These are phyloP conservation scores for Barbarea vulgaris DNA, from an alignment of 345 rosid species.

Conservation along the genomic window DNA sequence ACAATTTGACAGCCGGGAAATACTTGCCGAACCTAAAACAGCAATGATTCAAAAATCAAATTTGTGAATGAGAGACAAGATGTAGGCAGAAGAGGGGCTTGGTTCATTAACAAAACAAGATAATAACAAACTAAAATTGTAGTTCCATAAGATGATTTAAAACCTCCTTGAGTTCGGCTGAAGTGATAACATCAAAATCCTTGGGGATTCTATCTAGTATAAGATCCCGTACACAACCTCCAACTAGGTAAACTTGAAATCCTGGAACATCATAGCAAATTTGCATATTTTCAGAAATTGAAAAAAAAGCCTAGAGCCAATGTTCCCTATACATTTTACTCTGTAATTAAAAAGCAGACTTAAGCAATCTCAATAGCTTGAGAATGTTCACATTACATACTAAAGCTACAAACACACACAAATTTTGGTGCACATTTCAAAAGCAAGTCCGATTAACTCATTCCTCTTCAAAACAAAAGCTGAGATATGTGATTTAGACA, in stretches of 20 bases:
- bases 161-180: constrained; percentile 69
- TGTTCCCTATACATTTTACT: background rate
- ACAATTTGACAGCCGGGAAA: constrained; percentile 58
- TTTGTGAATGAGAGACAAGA: background rate
- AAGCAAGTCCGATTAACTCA: background rate
- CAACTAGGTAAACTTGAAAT: constrained; percentile 69
- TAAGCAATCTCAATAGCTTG: constrained; percentile 8
- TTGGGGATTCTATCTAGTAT: constrained; percentile 63
- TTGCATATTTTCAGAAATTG: background rate
- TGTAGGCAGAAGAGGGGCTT: background rate
- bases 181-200: constrained; percentile 71
- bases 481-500: background rate
- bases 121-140: background rate
- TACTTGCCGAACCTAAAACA: constrained; percentile 50
- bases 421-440: background rate
- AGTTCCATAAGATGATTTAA: constrained; percentile 5
- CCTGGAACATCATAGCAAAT: constrained; percentile 44
- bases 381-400: background rate
- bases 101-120: background rate
- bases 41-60: background rate
- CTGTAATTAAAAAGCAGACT: background rate
- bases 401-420: background rate
- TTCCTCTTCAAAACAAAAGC: background rate
- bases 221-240: constrained; percentile 83
- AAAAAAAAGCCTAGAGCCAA: background rate